Evolutionary conservation across 345 rosid genomes (phyloP).

Genomic region (Salix viminalis): DNA sequence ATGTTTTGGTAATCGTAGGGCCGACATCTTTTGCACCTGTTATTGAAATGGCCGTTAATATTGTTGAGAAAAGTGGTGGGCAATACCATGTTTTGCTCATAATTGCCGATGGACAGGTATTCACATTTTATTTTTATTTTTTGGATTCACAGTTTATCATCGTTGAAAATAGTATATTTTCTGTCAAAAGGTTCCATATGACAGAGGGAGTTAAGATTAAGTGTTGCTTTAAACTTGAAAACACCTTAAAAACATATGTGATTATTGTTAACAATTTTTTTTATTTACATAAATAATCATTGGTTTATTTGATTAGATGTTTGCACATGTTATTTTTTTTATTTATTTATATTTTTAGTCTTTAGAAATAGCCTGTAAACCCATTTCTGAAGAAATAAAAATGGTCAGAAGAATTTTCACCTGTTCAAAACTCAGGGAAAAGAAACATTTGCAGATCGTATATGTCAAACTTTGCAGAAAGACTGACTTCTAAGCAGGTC

Average conservation of each 20-base stretch:
- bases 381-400: not conserved
- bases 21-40: slow-evolving; percentile 98
- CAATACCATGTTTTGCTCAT: slow-evolving; percentile 93
- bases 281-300: no score
- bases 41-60: slow-evolving; percentile 89
- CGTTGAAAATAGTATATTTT: no score
- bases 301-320: no score
- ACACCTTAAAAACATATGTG: no score
- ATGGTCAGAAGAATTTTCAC: not conserved
- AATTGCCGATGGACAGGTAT: slow-evolving; percentile 98
- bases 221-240: no score
- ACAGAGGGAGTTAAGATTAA: no score
- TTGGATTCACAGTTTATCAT: no score
- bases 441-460: not conserved
- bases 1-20: slow-evolving; percentile 36
- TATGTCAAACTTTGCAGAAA: not conserved
- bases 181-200: no score
- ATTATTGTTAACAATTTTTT: no score
- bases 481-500: not conserved
- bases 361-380: no score
- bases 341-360: no score
- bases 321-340: no score
- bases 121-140: not conserved
- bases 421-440: not conserved
- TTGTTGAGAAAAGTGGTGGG: slow-evolving; percentile 85